Evolutionary conservation across 1,139 yeast species (phyloP), one percentile per base, ranked within the genome.

Genomic region (Lodderomyces parapsilosis): DNA sequence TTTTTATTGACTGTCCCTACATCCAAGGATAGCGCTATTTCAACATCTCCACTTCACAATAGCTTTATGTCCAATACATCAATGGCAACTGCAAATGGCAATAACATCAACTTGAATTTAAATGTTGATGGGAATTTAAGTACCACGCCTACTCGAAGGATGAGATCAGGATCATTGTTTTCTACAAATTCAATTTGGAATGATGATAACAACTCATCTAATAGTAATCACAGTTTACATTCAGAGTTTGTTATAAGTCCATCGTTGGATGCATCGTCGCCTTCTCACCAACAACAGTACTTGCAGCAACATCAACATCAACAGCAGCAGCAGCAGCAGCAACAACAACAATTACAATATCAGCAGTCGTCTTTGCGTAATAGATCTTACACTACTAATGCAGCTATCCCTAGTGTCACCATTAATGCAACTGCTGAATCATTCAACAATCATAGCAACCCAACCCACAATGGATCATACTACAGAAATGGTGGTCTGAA

Each of bases 321-420:
- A 9, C 36, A 36, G 27, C 34, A 20, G 19, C 43, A 38, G 38
- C 32, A 18, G n/a, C 40, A 10, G 18, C 41, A n/a, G 32, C 41
- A 22, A 10, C 33, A 30, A 9, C 40, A 32, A 7, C 32, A 28
- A 11, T 24, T 10, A 19, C 36, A 25, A 19, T 41, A 10, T 8
- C 45, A 23, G 22, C 22, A 8, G 13, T 38, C 14, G 13, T 34
- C 37, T 4, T 36, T 52, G 27, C 62, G 78, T 52, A 75, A 70
- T 43, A 65, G 81, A 51, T 74, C 81, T 1, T 76, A 76, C 53
- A 72, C 81, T 2, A 73, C 81, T 11, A 65, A 70, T n/a, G 74
- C 66, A 1, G 65, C 71, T 7, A 52, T 60, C 28, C 60, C 68
- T 7, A 54, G 51, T 41, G 40, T 44, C 27, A 31, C 49, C 25